Percentiles rank a stretch among this genome's conserved stretches.
Evolutionary conservation across 192 early-diverging fungal species (phyloP).

Genomic region (Geranomyces michiganensis): DNA sequence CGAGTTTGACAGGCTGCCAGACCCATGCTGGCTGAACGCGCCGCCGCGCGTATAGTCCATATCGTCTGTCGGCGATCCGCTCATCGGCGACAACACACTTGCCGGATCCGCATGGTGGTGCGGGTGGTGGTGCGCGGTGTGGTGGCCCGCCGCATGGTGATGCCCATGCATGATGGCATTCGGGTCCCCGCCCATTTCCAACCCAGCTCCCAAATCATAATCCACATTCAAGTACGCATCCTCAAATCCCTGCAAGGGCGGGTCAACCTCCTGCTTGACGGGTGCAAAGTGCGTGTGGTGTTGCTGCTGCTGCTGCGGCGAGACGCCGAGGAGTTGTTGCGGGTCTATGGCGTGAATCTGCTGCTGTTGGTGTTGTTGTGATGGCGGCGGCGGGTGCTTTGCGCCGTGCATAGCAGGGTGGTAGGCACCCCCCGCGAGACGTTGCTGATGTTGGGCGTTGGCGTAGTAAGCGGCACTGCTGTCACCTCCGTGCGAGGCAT

Average conservation of each 20-base stretch:
- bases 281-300: conserved; percentile 35
- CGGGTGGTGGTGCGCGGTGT: conserved; percentile 34
- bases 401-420: not conserved
- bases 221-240: conserved; percentile 18
- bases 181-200: conserved; percentile 12
- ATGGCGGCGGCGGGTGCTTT: no score
- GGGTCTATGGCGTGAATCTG: conserved; percentile 15
- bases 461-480: not conserved
- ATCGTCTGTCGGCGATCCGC: conserved; percentile 34
- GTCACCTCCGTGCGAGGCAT: not conserved
- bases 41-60: conserved; percentile 11
- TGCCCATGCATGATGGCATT: conserved; percentile 7
- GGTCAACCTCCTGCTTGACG: conserved; percentile 44
- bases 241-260: conserved; percentile 20
- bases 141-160: conserved; percentile 39
- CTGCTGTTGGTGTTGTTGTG: conserved; percentile 35
- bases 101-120: conserved; percentile 41
- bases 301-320: conserved; percentile 50
- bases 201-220: conserved; percentile 3
- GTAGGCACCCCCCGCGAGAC: not conserved
- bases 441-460: conserved; percentile 2
- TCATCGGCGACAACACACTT: conserved; percentile 34
- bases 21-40: conserved; percentile 27
- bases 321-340: not conserved
- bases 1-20: conserved; percentile 23